Percentiles rank a stretch among this genome's conserved stretches.
phyloP scores from a whole-genome alignment of 2,329 filamentous ascomycete species.

The Allantophomopsis cytisporea region DNA sequence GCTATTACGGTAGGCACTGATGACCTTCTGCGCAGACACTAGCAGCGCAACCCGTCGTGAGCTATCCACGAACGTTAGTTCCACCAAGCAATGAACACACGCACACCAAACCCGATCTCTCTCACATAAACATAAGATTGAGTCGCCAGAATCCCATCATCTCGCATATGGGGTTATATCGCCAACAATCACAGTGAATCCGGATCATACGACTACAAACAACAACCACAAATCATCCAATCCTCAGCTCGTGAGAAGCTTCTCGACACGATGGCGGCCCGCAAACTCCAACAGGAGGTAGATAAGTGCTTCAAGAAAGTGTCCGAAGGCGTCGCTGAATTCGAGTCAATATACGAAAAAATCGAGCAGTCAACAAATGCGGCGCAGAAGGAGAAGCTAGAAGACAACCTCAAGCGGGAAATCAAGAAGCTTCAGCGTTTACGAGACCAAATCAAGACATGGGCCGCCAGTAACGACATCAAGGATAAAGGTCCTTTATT shows the following conservation, averaged over 20 bases:
- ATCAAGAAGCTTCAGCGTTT: slow-evolving; percentile 99
- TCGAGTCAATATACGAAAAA: slow-evolving; percentile 95
- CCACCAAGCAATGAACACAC: too few relatives aligned
- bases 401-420: slow-evolving; percentile 96
- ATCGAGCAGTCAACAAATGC: slow-evolving; percentile 85
- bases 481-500: slow-evolving; percentile 96
- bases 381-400: slow-evolving; percentile 94
- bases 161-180: slow-evolving; percentile 13
- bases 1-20: too few relatives aligned
- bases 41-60: too few relatives aligned
- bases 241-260: neutral
- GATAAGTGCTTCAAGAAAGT: slow-evolving; percentile 99
- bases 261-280: slow-evolving; percentile 63
- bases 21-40: too few relatives aligned
- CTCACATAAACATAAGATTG: neutral
- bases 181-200: slow-evolving; percentile 11
- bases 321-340: slow-evolving; percentile 78
- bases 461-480: slow-evolving; percentile 96
- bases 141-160: neutral
- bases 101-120: too few relatives aligned
- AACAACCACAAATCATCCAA: neutral
- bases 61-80: too few relatives aligned
- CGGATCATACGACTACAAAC: slow-evolving; percentile 13
- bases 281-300: slow-evolving; percentile 95
- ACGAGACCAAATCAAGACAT: slow-evolving; percentile 98